Evolutionary conservation across 768 basidiomycete species (phyloP).

Genomic region (Fistulinella prunicolor): DNA sequence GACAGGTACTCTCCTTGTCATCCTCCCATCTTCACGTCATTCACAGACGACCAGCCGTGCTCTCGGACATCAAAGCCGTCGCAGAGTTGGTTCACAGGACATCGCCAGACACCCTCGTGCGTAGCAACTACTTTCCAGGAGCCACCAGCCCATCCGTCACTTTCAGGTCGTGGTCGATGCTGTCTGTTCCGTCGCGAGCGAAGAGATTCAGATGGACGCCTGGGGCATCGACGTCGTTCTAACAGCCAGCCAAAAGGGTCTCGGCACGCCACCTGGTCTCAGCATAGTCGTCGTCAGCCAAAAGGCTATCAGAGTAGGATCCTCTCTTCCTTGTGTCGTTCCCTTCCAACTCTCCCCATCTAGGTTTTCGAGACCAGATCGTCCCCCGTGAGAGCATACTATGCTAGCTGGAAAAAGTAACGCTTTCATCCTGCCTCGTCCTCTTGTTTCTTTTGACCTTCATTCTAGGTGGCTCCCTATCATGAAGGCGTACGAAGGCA

Average conservation of each 20-base stretch:
- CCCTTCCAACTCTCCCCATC: background rate
- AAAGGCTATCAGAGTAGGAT: constrained; percentile 63
- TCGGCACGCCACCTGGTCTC: constrained; percentile 90
- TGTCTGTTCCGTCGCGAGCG: constrained; percentile 96
- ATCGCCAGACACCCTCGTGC: constrained; percentile 82
- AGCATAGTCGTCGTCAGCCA: constrained; percentile 82
- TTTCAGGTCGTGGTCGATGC: constrained; percentile 78
- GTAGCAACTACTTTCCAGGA: constrained; percentile 8
- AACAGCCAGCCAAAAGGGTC: constrained; percentile 87
- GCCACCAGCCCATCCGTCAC: background rate
- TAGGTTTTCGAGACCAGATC: constrained; percentile 15
- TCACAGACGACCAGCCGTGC: constrained; percentile 53
- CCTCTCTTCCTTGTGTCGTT: background rate
- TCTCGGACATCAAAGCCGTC: constrained; percentile 79
- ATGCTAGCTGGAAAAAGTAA: constrained; percentile 86
- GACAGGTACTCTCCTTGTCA: constrained; percentile 45
- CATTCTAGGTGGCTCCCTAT: constrained; percentile 76
- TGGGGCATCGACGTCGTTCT: constrained; percentile 92
- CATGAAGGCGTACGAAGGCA: constrained; percentile 90
- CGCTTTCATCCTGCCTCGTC: constrained; percentile 1
- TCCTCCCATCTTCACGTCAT: background rate
- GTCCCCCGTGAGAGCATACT: constrained; percentile 72
- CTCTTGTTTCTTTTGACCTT: constrained; percentile 1
- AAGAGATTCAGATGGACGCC: constrained; percentile 91
- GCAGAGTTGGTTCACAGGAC: constrained; percentile 67